Evolutionary conservation across 2,329 filamentous ascomycete genomes (phyloP), one percentile per base, ranked within the genome.

Genomic region (Acarospora socialis): DNA sequence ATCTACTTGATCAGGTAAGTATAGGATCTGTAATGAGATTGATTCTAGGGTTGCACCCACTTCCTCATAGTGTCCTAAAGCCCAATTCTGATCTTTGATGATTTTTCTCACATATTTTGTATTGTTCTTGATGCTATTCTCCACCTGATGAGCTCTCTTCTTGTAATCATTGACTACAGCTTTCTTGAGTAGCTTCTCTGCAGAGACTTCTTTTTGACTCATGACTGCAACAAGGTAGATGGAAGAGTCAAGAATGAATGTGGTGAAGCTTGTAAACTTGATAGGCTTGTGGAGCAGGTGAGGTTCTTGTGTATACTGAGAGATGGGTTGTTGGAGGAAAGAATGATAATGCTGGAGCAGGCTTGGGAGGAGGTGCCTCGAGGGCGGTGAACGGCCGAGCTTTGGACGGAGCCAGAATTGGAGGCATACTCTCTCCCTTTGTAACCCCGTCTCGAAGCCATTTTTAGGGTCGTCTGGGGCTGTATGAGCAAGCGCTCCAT

Each of bases 31-130:
- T 9, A 6, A 6, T 6, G 4, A 7, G 18, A 14, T 7, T 28
- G n/a, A 31, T 2, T 10, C 6, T 3, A 21, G 4, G 6, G 2
- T 20, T 29, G 24, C 27, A 16, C 34, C 23, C 14, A 37, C 32
- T 31, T 35, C n/a, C 16, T 27, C 18, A 27, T 35, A 35, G 28
- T 20, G 23, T 24, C 25, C 12, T 16, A 35, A 28, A 13, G 32
- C 32, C 7, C 15, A 5, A 20, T 38, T 20, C 24, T 32, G 27
- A 22, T 38, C 21, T 20, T 23, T 35, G 2, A 32, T 32, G 12
- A 28, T 35, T 15, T 38, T 32, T 4, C 8, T 12, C 7, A 35
- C 21, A 24, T 38, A 28, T 8, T 22, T 35, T 32, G 18, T 38
- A 15, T 21, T 38, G 28, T 32, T 12, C 13, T 14, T 32, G 3